Base-by-base conservation (phyloP, 306 rosid species). In the Cucurbita pepo region DNA sequence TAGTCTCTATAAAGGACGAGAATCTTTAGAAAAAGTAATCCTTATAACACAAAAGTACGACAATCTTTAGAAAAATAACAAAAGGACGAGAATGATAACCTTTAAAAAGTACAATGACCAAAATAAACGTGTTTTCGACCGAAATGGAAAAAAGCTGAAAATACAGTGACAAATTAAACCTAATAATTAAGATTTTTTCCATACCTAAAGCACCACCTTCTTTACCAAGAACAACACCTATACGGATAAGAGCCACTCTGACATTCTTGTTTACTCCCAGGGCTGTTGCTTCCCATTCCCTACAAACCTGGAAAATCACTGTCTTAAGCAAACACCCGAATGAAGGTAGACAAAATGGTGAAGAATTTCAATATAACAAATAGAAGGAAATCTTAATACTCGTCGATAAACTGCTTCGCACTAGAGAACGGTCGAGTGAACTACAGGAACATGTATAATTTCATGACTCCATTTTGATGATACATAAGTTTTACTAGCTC, bases 151-250 rank as follows among this genome's bases (percentile, higher is more conserved):
- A 25, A 8, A 57, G 11, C 0, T 5, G n/a, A n/a, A n/a, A n/a
- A n/a, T n/a, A n/a, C n/a, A n/a, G n/a, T n/a, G 5, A 5, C 30
- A 54, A 54, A 54, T 4, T 56, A 22, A 10, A 22, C n/a, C 4
- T 12, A 58, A 58, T 44, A 65, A 65, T 18, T 64, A 43, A 64
- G 25, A 4, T 5, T 40, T 41, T 4, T 4, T 54, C 36, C 76
- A 54, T 83, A 91, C 99, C 96, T 86, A 91, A 84, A 69, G 99
- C 99, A 77, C 99, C 99, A 45, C 99, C 99, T 75, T 91, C 96
- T 85, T 89, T 95, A 45, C 99, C 99, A 63, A 95, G 99, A 77
- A 95, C 99, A 80, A 95, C 96, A 47, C 99, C 99, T 8, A 91
- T 95, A 74, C 99, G 97, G 83, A 91, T 83, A 10, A 83, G 86